Evolutionary conservation across 2,329 filamentous ascomycete genomes (phyloP), one percentile per base, ranked within the genome.

Genomic region (Lachnellula suecica): DNA sequence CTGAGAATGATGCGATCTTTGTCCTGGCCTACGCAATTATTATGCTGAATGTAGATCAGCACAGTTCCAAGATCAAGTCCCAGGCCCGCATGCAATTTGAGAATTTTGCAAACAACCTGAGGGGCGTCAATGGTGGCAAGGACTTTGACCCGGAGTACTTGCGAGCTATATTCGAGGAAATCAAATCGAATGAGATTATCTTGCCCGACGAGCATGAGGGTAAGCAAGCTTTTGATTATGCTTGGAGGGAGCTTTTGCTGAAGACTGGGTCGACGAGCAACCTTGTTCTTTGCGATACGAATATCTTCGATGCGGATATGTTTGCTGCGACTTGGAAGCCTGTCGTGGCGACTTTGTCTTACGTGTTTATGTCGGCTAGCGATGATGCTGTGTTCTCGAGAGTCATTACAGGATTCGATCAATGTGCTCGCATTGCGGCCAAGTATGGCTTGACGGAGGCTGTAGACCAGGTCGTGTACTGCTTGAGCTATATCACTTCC

Each of bases 331-430:
- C 92, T 0, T 99, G 95, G 94, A 91, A 84, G 67, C 93, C 95
- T 0, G 91, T 99, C 45, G 81, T 99, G 34, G 92, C 94, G 3
- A 97, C 95, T 0, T 76, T 99, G 49, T 95, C 94, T 11, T 99
- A 97, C 67, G 94, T 99, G 3, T 99, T 99, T 74, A 96, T 97
- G 87, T 97, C 93, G 31, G 95, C 95, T 15, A 96, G 91, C 0
- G 95, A 99, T 66, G 94, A 99, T 68, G 84, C 93, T 0, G 94
- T 99, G 3, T 99, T 96, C 68, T 90, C 90, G 31, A 84, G 94
- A 54, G 89, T 99, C 17, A 91, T 97, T 24, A 89, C 89, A 44
- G 94, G 94, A 2, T 99, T 99, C 65, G 91, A 96, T 63, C 93
- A 99, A 70, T 97, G 93, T 68, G 92, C 94, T 17, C 87, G 90